Percentiles rank a stretch among this genome's conserved stretches.
phyloP scores from a whole-genome alignment of 495 filamentous ascomycete species.

The Penicillium roqueforti region DNA sequence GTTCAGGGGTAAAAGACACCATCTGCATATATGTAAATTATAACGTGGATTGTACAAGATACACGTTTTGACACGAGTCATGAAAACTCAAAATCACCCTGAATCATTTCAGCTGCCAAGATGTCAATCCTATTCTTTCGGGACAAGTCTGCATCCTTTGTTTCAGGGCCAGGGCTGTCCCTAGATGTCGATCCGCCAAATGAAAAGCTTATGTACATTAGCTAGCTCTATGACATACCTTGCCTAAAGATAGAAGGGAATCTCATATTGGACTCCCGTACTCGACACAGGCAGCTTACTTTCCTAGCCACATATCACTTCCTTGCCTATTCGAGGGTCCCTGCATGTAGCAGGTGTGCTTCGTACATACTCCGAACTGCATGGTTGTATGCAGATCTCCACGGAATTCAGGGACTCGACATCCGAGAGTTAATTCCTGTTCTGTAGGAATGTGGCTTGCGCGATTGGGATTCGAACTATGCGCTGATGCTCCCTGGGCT shows the following conservation, averaged over 20 bases:
- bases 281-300: not conserved
- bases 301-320: not conserved
- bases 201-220: constrained; percentile 1
- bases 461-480: constrained; percentile 17
- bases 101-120: constrained; percentile 5
- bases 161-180: not conserved
- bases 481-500: constrained; percentile 7
- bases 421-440: not conserved
- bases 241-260: not conserved
- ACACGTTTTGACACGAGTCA: constrained; percentile 2
- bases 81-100: not conserved
- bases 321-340: constrained; percentile 9
- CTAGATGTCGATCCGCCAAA: not conserved
- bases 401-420: constrained; percentile 6
- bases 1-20: constrained; percentile 4
- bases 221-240: not conserved
- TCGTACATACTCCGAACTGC: constrained; percentile 5
- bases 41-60: not conserved
- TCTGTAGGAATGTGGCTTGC: constrained; percentile 12
- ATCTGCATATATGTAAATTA: not conserved
- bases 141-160: not conserved
- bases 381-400: constrained; percentile 8
- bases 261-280: not conserved
- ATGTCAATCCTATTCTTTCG: not conserved
- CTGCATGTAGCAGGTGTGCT: constrained; percentile 5